These are phyloP conservation scores for Lepiota brunneoincarnata DNA, from an alignment of 768 basidiomycete genomes.

Conservation along the genomic window DNA sequence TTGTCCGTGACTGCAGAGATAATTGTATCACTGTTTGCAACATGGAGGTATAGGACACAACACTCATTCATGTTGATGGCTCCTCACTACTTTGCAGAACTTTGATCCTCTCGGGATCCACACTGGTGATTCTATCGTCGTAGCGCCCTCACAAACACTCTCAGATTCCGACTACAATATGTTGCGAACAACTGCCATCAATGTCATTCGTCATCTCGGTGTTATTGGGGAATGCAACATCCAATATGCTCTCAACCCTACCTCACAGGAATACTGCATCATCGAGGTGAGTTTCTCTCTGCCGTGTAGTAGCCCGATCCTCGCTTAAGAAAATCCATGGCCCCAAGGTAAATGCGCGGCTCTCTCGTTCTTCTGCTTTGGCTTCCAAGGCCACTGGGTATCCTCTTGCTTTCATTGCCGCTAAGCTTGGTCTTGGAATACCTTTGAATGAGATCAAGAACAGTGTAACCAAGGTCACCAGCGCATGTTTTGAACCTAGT, in stretches of 20 bases:
- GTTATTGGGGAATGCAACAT: slow-evolving; percentile 99
- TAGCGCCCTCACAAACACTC: slow-evolving; percentile 96
- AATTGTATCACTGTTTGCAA: slow-evolving; percentile 99
- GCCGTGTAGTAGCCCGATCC: not conserved
- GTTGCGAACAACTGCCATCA: slow-evolving; percentile 97
- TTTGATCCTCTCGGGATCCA: slow-evolving; percentile 99
- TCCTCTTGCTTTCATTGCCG: slow-evolving; percentile 96
- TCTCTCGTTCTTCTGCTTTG: slow-evolving; percentile 95
- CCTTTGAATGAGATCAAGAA: slow-evolving; percentile 98
- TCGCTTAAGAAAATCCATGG: not conserved
- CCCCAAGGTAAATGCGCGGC: slow-evolving; percentile 80
- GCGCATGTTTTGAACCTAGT: slow-evolving; percentile 96
- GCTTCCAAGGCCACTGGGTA: slow-evolving; percentile 99
- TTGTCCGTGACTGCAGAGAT: slow-evolving; percentile 94
- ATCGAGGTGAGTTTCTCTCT: slow-evolving; percentile 67
- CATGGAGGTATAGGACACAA: slow-evolving; percentile 83
- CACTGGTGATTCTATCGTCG: slow-evolving; percentile 97
- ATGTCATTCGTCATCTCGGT: slow-evolving; percentile 97
- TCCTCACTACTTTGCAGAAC: slow-evolving; percentile 56
- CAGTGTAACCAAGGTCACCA: slow-evolving; percentile 93
- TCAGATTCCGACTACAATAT: slow-evolving; percentile 99
- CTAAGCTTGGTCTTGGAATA: slow-evolving; percentile 95
- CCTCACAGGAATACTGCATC: slow-evolving; percentile 95
- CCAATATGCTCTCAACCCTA: slow-evolving; percentile 95
- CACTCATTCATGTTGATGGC: not conserved